Base-by-base conservation (phyloP, 331 rosid genomes). In the Malus hybrid region DNA sequence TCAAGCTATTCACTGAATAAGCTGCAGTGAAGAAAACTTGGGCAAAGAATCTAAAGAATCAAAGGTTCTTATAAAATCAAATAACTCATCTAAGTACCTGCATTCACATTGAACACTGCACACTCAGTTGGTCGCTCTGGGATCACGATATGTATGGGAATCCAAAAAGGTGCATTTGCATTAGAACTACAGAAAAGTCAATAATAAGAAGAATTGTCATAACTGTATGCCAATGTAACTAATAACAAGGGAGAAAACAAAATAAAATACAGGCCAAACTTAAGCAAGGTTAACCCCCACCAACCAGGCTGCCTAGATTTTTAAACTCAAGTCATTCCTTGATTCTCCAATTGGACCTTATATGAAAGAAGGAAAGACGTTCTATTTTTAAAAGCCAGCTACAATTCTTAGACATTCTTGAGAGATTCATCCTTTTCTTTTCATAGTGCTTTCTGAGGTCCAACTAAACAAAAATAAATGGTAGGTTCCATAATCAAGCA, bases 71-170 rank as follows among this genome's bases (percentile, higher is more conserved):
- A 29, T 10, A 33, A 80, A 29, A 50, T 32, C n/a, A 56, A 59
- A 54, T 22, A 64, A 33, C 29, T 66, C 67, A 10, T 44, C 48
- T 55, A 71, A 60, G 63, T 94, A 94, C 99, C 97, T 81, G 97
- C 99, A 67, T 81, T 86, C 83, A 92, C 96, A 81, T 90, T 92
- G 82, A 94, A 87, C 71, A 86, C 93, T 52, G 90, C 92, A 77
- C 91, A 87, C 84, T 94, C 99, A 28, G 99, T 94, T 5, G 97
- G 97, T 74, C 99, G 87, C 89, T 94, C 99, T 31, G 99, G 99
- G 80, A 88, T 89, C 83, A 94, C 93, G 72, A 90, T 86, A 71
- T 92, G 95, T 77, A 94, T 84, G 55, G 99, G 99, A 81, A 90
- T 94, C 99, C 99, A 92, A 90, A 94, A 94, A 75, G 97, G 92